Conservation (phyloP, 257 asterid genomes). For the Solanum medicagineum region DNA sequence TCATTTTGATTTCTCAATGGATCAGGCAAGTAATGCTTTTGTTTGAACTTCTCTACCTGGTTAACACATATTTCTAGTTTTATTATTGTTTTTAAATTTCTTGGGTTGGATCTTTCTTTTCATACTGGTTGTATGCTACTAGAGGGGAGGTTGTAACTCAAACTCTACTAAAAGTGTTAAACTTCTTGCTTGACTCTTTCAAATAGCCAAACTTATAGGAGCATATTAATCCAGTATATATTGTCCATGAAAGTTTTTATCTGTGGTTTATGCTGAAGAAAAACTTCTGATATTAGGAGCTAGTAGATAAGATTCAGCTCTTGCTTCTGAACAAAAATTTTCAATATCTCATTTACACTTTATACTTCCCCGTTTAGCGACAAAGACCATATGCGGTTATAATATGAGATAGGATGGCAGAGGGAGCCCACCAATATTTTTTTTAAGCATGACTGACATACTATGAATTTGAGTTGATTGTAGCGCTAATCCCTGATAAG, state of each 20-base stretch:
- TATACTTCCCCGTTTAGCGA: background rate
- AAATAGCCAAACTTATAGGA: background rate
- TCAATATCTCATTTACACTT: background rate
- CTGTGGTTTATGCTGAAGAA: background rate
- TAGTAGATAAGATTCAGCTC: background rate
- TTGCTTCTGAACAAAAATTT: background rate
- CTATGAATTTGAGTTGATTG: background rate
- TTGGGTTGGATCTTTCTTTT: background rate
- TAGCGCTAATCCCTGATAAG: background rate
- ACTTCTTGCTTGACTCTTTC: background rate
- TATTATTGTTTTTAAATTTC: background rate
- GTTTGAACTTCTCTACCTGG: background rate
- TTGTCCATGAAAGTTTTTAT: background rate
- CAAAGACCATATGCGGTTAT: background rate
- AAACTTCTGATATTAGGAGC: background rate
- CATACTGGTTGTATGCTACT: background rate
- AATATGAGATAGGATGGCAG: background rate
- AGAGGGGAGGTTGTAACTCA: background rate
- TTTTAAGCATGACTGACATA: background rate
- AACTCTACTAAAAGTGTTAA: background rate
- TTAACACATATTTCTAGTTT: background rate
- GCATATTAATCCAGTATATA: background rate
- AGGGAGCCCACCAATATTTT: background rate
- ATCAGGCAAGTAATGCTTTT: slow-evolving; percentile 53
- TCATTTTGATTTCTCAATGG: slow-evolving; percentile 61